These are phyloP conservation scores for Hyphopichia pseudoburtonii DNA, from an alignment of 1,139 yeast species.

Conservation along the genomic window DNA sequence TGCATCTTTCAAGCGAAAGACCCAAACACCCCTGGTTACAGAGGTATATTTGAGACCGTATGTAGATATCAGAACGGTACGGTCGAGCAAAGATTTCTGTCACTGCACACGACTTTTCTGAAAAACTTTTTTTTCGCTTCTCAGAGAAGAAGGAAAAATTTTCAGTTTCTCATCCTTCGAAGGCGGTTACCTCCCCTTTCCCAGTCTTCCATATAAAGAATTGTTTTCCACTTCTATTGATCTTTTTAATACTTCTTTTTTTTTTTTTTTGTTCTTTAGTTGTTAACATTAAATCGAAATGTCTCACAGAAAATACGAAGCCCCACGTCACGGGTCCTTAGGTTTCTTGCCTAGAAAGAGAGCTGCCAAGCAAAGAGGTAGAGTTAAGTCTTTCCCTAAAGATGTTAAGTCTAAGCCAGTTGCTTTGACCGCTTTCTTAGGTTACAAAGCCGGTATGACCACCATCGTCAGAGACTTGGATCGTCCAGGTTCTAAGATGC, in stretches of 20 bases:
- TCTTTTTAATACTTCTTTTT: constrained; percentile 1
- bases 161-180: no score
- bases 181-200: neutral
- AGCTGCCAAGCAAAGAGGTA: constrained; percentile 98
- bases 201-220: neutral
- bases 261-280: constrained; percentile 19
- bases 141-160: no score
- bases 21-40: no score
- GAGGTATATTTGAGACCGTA: no score
- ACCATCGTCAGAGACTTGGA: constrained; percentile 99
- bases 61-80: no score
- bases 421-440: constrained; percentile 98
- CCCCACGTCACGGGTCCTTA: constrained; percentile 99
- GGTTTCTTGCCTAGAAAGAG: constrained; percentile 99
- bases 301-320: constrained; percentile 99
- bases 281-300: constrained; percentile 43
- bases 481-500: constrained; percentile 99
- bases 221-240: neutral
- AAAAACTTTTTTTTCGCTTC: no score
- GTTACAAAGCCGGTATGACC: constrained; percentile 99
- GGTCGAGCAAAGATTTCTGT: no score
- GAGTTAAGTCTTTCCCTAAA: constrained; percentile 99
- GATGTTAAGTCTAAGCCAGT: constrained; percentile 98
- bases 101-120: no score
- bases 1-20: no score